Percentiles rank a stretch among this genome's conserved stretches.
Conservation (phyloP, 2,329 filamentous ascomycete species). For the Purpureocillium lavendulum region DNA sequence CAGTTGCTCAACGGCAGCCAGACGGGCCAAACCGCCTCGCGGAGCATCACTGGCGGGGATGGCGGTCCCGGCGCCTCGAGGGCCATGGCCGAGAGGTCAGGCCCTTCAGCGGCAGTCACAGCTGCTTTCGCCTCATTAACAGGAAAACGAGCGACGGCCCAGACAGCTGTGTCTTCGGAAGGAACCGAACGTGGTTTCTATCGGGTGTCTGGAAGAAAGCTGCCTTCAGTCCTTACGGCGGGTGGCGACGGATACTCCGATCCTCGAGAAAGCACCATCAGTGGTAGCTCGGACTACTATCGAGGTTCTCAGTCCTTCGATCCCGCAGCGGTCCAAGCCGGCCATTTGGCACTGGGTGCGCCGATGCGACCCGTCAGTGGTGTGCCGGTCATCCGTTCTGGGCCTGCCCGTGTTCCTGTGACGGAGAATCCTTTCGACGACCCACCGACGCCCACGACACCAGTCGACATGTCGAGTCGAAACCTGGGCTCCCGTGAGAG, state of each 20-base stretch:
- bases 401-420: conserved; percentile 56
- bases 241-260: conserved; percentile 58
- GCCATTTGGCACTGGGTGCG: conserved; percentile 42
- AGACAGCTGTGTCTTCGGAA: conserved; percentile 20
- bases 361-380: conserved; percentile 55
- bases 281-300: conserved; percentile 43
- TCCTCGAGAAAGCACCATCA: conserved; percentile 33
- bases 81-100: conserved; percentile 38
- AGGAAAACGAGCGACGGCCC: conserved; percentile 26
- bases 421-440: conserved; percentile 42
- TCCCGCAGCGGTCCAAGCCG: conserved; percentile 19
- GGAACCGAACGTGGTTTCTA: conserved; percentile 51
- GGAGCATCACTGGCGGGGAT: conserved; percentile 5
- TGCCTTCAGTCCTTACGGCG: conserved; percentile 52
- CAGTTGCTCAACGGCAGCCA: conserved; percentile 34
- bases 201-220: conserved; percentile 55
- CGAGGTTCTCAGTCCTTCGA: conserved; percentile 42
- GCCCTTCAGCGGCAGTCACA: conserved; percentile 29
- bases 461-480: conserved; percentile 19
- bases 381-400: conserved; percentile 52
- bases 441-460: conserved; percentile 15
- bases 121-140: conserved; percentile 38
- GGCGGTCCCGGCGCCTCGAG: conserved; percentile 12
- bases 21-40: conserved; percentile 13
- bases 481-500: conserved; percentile 25